Percentiles rank a stretch among this genome's conserved stretches.
Conservation (phyloP, 148 eudicot genomes). For the Silene conica region DNA sequence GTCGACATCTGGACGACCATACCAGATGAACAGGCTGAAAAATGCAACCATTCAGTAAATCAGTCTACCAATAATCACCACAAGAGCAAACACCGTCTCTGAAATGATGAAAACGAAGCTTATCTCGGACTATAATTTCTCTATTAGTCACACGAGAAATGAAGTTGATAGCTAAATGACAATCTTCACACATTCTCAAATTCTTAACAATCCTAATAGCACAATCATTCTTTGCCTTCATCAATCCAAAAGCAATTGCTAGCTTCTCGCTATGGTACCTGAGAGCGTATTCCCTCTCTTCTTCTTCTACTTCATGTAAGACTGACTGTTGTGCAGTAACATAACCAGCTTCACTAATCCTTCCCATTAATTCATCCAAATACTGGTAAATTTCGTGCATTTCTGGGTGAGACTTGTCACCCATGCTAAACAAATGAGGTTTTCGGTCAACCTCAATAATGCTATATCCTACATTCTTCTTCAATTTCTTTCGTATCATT, state of each 20-base stretch:
- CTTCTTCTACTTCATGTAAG: slow-evolving; percentile 63
- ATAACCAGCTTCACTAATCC: slow-evolving; percentile 47
- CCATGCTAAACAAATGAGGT: slow-evolving; percentile 54
- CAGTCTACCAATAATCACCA: slow-evolving; percentile 50
- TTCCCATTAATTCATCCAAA: slow-evolving; percentile 51
- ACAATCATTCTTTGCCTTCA: slow-evolving; percentile 29
- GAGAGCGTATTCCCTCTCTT: slow-evolving; percentile 49
- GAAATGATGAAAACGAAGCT: slow-evolving; percentile 69
- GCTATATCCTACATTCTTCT: slow-evolving; percentile 60
- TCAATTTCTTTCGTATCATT: slow-evolving; percentile 45
- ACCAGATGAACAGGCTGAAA: too few species aligned
- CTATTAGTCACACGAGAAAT: slow-evolving; percentile 40
- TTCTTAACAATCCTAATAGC: slow-evolving; percentile 53
- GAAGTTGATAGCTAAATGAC: slow-evolving; percentile 59
- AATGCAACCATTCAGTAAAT: neutral
- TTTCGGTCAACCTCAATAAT: slow-evolving; percentile 42
- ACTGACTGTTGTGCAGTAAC: slow-evolving; percentile 39
- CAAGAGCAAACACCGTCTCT: slow-evolving; percentile 60
- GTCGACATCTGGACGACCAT: neutral
- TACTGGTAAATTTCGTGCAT: slow-evolving; percentile 37
- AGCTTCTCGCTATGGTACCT: slow-evolving; percentile 71
- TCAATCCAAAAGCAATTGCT: slow-evolving; percentile 56
- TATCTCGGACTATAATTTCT: slow-evolving; percentile 58
- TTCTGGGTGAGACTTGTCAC: slow-evolving; percentile 49
- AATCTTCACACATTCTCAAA: slow-evolving; percentile 66